Evolutionary conservation across 345 rosid genomes (phyloP), one percentile per base, ranked within the genome.

Genomic region (Rhodamnia rubescens): DNA sequence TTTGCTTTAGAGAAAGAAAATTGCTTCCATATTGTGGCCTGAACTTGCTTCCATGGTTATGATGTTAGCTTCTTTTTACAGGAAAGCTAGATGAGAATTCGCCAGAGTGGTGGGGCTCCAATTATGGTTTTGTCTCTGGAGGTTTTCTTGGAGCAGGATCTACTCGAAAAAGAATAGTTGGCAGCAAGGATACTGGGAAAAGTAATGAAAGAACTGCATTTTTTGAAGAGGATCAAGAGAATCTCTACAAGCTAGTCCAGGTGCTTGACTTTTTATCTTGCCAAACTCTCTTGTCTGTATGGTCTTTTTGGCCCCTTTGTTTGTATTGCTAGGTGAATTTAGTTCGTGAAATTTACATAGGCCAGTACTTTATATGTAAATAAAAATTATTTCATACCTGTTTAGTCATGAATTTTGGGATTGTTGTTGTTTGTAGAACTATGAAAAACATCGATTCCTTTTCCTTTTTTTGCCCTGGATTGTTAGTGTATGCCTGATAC

Each of bases 171-270:
- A 96, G 92, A 86, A 88, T 90, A 78, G 84, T 22, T 26, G 85
- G 84, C 50, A 85, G 84, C 53, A 91, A 89, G 84, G 90, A 89
- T 74, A 69, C 89, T 87, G 85, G 86, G 49, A 87, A 88, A 29
- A 29, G 51, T 85, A 86, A 84, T 22, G 86, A 90, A 91, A 95
- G 99, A 87, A 90, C 88, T 85, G 91, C 88, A 74, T 97, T 97
- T 88, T 89, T 84, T 83, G 99, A 97, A 92, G 93, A 96, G 82
- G 99, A 96, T 90, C 99, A 97, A 91, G 99, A 96, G 95, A 95
- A 95, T 90, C 98, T 96, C 44, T 97, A 97, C 91, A 95, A 97
- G 54, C 92, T 96, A 87, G 99, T 95, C 81, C 99, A 97, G 90
- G 99, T 96, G 90, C 86, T 24, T 69, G 47, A 69, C 32, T 18